Evolutionary conservation across 495 filamentous ascomycete genomes (phyloP).

Genomic region (Aspergillus steynii): DNA sequence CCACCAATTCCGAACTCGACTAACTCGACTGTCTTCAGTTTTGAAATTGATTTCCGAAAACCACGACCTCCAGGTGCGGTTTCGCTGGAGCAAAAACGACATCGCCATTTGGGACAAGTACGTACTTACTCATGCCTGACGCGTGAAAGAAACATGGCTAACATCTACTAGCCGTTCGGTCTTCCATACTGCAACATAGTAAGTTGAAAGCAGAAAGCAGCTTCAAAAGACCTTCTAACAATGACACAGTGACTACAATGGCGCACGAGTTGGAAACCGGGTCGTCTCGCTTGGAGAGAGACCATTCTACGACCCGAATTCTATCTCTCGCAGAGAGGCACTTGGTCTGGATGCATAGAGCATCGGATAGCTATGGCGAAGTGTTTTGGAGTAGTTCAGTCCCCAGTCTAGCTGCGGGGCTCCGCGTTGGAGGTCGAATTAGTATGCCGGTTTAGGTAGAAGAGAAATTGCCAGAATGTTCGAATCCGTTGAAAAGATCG

Average conservation of each 20-base stretch:
- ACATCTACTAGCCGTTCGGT: conserved; percentile 65
- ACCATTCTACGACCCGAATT: conserved; percentile 57
- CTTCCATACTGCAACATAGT: conserved; percentile 65
- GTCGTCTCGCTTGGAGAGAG: conserved; percentile 64
- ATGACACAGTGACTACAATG: conserved; percentile 50
- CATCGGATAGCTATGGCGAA: too few species aligned
- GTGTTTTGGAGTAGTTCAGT: not conserved
- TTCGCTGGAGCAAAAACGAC: conserved; percentile 58
- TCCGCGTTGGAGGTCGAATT: not conserved
- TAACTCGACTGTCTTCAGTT: conserved; percentile 39
- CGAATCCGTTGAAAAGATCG: not conserved
- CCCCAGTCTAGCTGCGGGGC: not conserved
- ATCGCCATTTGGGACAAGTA: conserved; percentile 29
- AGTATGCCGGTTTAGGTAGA: not conserved
- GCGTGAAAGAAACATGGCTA: not conserved
- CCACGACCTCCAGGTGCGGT: conserved; percentile 69
- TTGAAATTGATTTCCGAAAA: conserved; percentile 61
- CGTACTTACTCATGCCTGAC: not conserved
- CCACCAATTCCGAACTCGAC: not conserved
- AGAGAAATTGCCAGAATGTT: not conserved
- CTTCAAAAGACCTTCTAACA: not conserved
- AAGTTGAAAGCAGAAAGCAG: not conserved
- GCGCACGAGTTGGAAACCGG: conserved; percentile 58
- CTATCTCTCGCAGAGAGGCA: not conserved
- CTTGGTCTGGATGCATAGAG: not conserved